Conservation (phyloP, 192 early-diverging fungal species). For the Gigaspora rosea region DNA sequence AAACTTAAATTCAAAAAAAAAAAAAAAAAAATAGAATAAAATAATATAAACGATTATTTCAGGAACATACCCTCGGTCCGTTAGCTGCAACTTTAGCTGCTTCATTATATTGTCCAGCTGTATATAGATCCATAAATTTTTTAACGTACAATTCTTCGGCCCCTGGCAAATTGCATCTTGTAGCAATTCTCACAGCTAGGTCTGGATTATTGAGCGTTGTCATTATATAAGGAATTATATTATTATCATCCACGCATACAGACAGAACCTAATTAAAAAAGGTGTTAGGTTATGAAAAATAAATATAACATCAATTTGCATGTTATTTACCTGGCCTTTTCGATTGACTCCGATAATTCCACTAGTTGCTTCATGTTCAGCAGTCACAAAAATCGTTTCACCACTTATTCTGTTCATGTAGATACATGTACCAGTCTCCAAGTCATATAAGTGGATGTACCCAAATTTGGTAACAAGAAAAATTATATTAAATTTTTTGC, state of each 20-base stretch:
- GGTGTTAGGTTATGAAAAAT: background rate
- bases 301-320: background rate
- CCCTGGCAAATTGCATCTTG: conserved; percentile 87
- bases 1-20: too few relatives aligned
- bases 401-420: conserved; percentile 98
- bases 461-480: conserved; percentile 98
- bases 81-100: conserved; percentile 95
- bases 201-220: conserved; percentile 81
- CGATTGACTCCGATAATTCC: conserved; percentile 96
- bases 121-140: conserved; percentile 88
- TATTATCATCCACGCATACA: conserved; percentile 89
- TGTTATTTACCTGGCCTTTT: conserved; percentile 75
- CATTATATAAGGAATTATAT: conserved; percentile 89
- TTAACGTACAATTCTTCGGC: conserved; percentile 89
- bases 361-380: conserved; percentile 79
- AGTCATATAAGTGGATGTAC: conserved; percentile 95
- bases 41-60: background rate
- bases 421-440: conserved; percentile 91
- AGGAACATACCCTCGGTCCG: conserved; percentile 71
- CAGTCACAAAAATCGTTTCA: conserved; percentile 98
- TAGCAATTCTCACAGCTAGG: conserved; percentile 86
- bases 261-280: conserved; percentile 75
- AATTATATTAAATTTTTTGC: conserved; percentile 91
- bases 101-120: conserved; percentile 75
- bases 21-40: background rate